Percentiles rank a stretch among this genome's conserved stretches.
These are phyloP conservation scores for Irpex lacteus DNA, from an alignment of 1,284 basidiomycete species.

Conservation along the genomic window DNA sequence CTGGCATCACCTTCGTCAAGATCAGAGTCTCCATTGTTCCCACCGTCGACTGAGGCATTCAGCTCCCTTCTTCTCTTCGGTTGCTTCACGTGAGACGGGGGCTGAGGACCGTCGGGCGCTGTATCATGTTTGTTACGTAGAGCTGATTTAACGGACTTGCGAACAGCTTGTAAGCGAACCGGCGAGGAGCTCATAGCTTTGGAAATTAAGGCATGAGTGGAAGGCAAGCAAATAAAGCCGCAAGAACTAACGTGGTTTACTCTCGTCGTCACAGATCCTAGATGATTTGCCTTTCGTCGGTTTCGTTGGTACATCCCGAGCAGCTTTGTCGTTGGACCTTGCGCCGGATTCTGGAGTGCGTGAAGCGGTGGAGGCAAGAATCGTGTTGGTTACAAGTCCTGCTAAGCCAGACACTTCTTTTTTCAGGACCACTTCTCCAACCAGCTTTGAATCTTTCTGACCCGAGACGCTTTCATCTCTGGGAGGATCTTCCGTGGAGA, in stretches of 20 bases:
- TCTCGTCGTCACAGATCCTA: neutral
- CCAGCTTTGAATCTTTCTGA: no score
- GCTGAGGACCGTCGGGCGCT: neutral
- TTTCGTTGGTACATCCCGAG: neutral
- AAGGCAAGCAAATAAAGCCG: neutral
- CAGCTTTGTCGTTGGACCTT: neutral
- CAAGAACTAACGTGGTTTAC: neutral
- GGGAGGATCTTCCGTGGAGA: no score
- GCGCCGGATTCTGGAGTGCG: neutral
- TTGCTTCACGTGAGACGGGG: neutral
- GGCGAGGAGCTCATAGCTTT: slow-evolving; percentile 13
- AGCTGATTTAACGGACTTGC: slow-evolving; percentile 18
- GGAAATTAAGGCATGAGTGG: neutral
- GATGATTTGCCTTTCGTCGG: neutral
- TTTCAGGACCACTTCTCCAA: neutral
- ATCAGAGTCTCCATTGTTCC: neutral
- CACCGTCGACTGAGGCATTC: slow-evolving; percentile 2
- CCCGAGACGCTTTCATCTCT: no score
- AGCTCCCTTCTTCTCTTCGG: slow-evolving; percentile 16
- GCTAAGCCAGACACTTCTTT: neutral
- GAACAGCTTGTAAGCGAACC: slow-evolving; percentile 14
- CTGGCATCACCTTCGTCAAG: neutral
- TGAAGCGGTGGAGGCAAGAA: neutral
- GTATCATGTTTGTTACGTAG: slow-evolving; percentile 21
- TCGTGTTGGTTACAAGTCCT: neutral